phyloP scores from a whole-genome alignment of 495 filamentous ascomycete genomes.

The Thermothielavioides terrestris region DNA sequence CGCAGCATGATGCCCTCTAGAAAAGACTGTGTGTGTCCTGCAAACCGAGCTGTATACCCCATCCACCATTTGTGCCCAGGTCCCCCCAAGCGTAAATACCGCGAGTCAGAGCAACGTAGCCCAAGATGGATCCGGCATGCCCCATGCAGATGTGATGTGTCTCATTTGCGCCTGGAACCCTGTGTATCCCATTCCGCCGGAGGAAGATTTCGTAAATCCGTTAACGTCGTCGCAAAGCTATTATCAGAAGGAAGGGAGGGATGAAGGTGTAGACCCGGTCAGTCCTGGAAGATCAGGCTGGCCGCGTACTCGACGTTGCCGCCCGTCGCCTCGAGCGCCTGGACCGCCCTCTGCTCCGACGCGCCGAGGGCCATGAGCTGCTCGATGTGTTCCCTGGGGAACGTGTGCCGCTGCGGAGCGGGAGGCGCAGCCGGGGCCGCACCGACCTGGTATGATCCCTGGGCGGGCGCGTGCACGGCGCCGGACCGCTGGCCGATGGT shows the following conservation, averaged over 20 bases:
- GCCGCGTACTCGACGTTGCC: conserved; percentile 85
- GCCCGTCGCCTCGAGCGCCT: conserved; percentile 69
- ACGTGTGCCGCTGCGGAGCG: conserved; percentile 26
- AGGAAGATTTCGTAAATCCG: conserved; percentile 1
- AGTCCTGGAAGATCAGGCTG: conserved; percentile 63
- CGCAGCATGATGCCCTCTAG: neutral
- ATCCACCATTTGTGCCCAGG: neutral
- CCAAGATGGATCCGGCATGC: neutral
- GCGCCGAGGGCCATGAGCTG: conserved; percentile 75
- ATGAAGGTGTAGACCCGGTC: too few species aligned
- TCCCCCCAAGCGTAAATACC: neutral
- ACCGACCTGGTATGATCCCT: conserved; percentile 1
- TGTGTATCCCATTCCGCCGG: neutral
- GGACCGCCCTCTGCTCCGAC: conserved; percentile 63
- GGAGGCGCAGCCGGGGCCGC: conserved; percentile 28
- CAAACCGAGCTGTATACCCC: neutral
- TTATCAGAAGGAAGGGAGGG: neutral
- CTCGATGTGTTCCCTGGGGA: conserved; percentile 54
- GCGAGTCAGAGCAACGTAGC: neutral
- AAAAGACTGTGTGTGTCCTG: neutral
- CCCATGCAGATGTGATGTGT: neutral
- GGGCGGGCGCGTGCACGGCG: conserved; percentile 50
- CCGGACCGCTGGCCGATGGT: conserved; percentile 80
- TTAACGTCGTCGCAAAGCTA: neutral
- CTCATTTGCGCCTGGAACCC: neutral